Evolutionary conservation across 202 grass and related monocot species (phyloP), one percentile per base, ranked within the genome.

Genomic region (Cymbopogon flexuosus): DNA sequence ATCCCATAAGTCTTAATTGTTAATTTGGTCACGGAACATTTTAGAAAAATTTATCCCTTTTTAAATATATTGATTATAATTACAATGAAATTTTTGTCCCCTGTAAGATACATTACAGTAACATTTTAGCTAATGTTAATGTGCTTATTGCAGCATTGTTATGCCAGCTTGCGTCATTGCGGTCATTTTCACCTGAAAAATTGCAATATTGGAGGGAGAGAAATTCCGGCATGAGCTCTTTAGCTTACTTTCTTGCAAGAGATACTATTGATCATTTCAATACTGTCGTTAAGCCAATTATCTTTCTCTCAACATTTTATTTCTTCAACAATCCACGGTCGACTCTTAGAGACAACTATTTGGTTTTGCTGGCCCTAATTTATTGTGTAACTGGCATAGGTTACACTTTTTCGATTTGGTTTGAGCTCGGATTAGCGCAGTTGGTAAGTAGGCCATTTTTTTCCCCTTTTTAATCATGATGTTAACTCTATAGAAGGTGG

Each of bases 341-440:
- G 49, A 78, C 72, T 58, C 79, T 96, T 65, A 7, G 7, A 81
- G 89, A 90, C 60, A 96, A 96, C 72, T 96, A 90, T 81, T 68
- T 88, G 43, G 85, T 90, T 73, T 76, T 96, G 57, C 51, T 92
- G 72, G 88, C 93, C 72, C 81, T 96, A 21, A 81, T 92, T 54
- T 96, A 96, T 72, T 96, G 90, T 88, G 93, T 96, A 84, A 92
- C 90, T 58, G 93, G 93, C 65, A 88, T 93, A 73, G 90, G 93
- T 74, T 96, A 96, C 61, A 84, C 87, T 36, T 90, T 96, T 79
- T 63, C 93, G 34, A 92, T 96, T 77, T 96, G 93, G 72, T 96
- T 96, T 75, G 85, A 96, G 82, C 88, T 87, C 41, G 93, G 89
- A 72, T 84, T 91, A 76, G 93, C 93, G 63, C 93, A 93, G 43